A percentile compares a stretch with the other conserved stretches of the same genome.
These are phyloP conservation scores for Pachysandra terminalis DNA, from an alignment of 164 flowering plant genomes.

Conservation along the genomic window DNA sequence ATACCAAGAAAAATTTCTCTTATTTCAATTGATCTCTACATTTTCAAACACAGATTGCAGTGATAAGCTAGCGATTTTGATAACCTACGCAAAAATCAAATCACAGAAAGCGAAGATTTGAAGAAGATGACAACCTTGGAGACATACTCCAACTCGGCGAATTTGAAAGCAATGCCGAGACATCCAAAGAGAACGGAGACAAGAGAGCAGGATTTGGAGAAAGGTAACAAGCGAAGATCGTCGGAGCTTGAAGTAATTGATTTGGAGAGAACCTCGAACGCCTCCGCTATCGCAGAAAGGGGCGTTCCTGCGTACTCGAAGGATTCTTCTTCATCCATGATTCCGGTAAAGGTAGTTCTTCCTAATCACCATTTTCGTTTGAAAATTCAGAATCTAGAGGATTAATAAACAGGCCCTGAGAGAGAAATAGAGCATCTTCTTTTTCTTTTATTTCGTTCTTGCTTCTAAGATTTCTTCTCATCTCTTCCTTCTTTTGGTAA, in stretches of 20 bases:
- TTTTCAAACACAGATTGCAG: too few relatives aligned
- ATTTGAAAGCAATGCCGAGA: constrained; percentile 91
- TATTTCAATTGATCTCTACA: too few relatives aligned
- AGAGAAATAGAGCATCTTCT: too few relatives aligned
- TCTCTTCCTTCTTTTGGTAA: too few relatives aligned
- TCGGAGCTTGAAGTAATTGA: constrained; percentile 6
- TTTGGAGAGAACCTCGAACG: constrained; percentile 58
- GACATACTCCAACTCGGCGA: constrained; percentile 75
- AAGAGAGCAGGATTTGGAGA: constrained; percentile 60
- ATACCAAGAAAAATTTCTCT: too few relatives aligned
- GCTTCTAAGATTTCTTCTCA: too few relatives aligned
- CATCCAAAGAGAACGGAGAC: constrained; percentile 68
- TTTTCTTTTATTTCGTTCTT: too few relatives aligned
- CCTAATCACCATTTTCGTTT: not conserved
- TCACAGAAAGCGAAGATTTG: too few relatives aligned
- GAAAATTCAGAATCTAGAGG: too few relatives aligned
- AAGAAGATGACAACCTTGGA: constrained; percentile 48
- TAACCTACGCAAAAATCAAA: too few relatives aligned
- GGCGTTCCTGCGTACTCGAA: constrained; percentile 28
- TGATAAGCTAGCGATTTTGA: too few relatives aligned
- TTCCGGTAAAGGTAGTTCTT: not conserved
- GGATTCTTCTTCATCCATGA: constrained; percentile 4
- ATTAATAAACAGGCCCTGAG: too few relatives aligned
- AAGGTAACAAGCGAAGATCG: constrained; percentile 40
- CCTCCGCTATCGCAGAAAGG: constrained; percentile 51